These are phyloP conservation scores for Mycena rosella DNA, from an alignment of 768 basidiomycete genomes.

Conservation along the genomic window DNA sequence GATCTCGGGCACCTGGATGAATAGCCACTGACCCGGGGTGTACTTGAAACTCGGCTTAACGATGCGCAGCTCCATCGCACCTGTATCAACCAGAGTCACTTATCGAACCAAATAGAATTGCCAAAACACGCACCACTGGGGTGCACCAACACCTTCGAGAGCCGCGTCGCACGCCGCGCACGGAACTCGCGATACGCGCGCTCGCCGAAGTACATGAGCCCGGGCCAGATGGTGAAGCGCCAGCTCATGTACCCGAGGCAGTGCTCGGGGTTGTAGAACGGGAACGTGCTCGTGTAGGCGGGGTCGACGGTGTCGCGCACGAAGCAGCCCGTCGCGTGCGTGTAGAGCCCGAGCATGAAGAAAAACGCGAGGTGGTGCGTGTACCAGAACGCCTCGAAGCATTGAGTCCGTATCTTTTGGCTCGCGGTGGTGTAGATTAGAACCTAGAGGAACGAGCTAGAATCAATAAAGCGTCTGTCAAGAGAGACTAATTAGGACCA, in stretches of 20 bases:
- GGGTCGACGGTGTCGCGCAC: conserved; percentile 85
- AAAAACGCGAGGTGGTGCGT: conserved; percentile 95
- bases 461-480: too few relatives aligned
- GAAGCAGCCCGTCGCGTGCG: conserved; percentile 95
- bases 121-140: conserved; percentile 72
- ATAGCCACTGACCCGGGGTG: conserved; percentile 92
- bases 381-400: conserved; percentile 98
- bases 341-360: conserved; percentile 91
- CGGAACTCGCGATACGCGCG: conserved; percentile 87
- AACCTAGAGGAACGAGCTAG: too few relatives aligned
- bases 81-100: conserved; percentile 48
- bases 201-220: conserved; percentile 90
- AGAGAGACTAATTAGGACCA: too few relatives aligned
- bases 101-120: not conserved
- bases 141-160: conserved; percentile 90
- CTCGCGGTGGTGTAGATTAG: conserved; percentile 94
- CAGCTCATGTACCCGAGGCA: conserved; percentile 94
- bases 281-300: conserved; percentile 75
- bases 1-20: conserved; percentile 88
- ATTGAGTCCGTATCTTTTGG: conserved; percentile 86
- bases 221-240: conserved; percentile 94
- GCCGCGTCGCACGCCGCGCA: conserved; percentile 79
- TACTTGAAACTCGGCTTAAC: conserved; percentile 93
- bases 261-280: conserved; percentile 86
- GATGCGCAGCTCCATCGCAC: conserved; percentile 94